phyloP scores from a whole-genome alignment of 164 flowering plant species.

The Stephania cephalantha region DNA sequence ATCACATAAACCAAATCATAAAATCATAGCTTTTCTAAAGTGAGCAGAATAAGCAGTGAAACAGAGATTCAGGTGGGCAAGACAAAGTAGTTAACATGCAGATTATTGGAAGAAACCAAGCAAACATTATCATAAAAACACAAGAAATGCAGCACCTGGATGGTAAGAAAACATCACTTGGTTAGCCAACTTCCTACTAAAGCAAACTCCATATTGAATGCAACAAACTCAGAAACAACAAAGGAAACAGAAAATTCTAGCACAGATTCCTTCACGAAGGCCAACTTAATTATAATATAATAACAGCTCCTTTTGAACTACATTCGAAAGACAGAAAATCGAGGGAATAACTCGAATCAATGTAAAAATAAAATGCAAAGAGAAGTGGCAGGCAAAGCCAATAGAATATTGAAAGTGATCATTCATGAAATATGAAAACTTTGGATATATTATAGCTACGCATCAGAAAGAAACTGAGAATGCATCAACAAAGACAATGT shows the following conservation, averaged over 20 bases:
- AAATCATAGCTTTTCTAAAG: too few relatives aligned
- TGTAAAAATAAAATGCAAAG: not conserved
- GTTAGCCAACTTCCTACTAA: too few relatives aligned
- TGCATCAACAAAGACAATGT: not conserved
- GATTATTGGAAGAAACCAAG: too few relatives aligned
- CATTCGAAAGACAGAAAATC: not conserved
- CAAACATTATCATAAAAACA: too few relatives aligned
- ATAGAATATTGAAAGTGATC: not conserved
- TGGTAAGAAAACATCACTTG: too few relatives aligned
- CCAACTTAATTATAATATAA: not conserved
- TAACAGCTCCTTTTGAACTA: not conserved
- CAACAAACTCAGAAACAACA: too few relatives aligned
- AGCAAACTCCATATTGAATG: too few relatives aligned
- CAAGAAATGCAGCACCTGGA: too few relatives aligned
- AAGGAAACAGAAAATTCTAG: not conserved
- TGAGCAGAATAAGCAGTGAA: too few relatives aligned
- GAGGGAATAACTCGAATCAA: not conserved
- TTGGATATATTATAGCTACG: not conserved
- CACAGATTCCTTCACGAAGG: not conserved
- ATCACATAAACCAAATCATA: too few relatives aligned
- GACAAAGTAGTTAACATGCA: too few relatives aligned
- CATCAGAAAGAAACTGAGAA: not conserved
- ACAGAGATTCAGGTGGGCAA: too few relatives aligned
- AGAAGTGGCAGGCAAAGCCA: not conserved
- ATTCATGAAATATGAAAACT: not conserved